Base-by-base conservation (phyloP, 345 rosid genomes). In the Leavenworthia alabamica region DNA sequence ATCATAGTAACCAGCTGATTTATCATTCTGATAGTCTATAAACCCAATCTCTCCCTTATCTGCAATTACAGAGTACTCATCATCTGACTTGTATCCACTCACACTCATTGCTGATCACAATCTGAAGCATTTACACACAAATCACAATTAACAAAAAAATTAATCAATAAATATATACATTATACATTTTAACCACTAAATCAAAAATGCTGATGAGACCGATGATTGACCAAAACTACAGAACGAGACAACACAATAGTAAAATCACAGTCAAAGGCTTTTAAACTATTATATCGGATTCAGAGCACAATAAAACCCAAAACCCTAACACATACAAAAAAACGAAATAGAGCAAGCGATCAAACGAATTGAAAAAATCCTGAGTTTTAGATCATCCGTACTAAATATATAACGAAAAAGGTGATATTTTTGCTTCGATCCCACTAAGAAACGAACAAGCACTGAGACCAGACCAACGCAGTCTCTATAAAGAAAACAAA, bases 21-120 rank as follows among this genome's bases (percentile, higher is more conserved):
- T 62, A 46, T 83, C 86, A 9, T 85, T 73, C 62, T 82, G 83
- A 40, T 74, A 86, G 70, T 92, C 96, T 17, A 86, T 81, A 48
- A 78, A 92, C 3, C 78, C 79, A 15, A 92, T 78, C 56, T 89
- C 91, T 36, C 90, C 92, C 64, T 83, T 89, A 22, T 85, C 93
- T 7, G 78, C 86, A 41, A 88, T 86, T 14, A 80, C 90, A 16
- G 87, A 84, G 50, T 52, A 82, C 17, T 85, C 90, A 12, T 78
- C 96, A 53, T 81, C 96, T 43, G 76, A 84, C 37, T 71, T 78
- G 39, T 73, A 73, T 36, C 79, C 80, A 48, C 55, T 7, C 9
- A 81, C 62, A 64, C 80, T 75, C 94, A 88, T 86, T 46, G 40
- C 56, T 60, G 47, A 51, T 9, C 16, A 43, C 3, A 49, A 41